These are phyloP conservation scores for Graphilbum sp. DNA, from an alignment of 2,329 filamentous ascomycete genomes.

Conservation along the genomic window DNA sequence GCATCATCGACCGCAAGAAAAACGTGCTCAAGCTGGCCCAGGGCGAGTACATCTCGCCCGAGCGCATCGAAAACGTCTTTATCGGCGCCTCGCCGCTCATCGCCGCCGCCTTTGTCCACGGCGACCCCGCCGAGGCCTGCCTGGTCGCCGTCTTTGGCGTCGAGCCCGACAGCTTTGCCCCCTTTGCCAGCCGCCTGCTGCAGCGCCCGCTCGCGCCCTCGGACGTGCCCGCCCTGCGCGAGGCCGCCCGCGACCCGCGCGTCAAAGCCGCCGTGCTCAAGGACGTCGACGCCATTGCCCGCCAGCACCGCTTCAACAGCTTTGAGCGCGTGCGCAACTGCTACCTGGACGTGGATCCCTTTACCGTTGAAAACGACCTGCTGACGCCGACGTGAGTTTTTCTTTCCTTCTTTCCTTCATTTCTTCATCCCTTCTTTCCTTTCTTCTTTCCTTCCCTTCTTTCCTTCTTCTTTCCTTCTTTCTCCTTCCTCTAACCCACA, in stretches of 20 bases:
- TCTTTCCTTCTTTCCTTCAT: not conserved
- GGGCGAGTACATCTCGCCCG: conserved; percentile 94
- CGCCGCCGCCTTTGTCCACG: conserved; percentile 75
- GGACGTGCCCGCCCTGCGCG: conserved; percentile 51
- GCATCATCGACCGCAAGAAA: conserved; percentile 93
- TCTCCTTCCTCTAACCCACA: conserved; percentile 12
- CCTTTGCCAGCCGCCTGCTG: conserved; percentile 63
- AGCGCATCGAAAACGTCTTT: conserved; percentile 92
- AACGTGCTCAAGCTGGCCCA: conserved; percentile 98
- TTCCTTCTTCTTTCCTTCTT: not conserved
- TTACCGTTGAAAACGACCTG: conserved; percentile 83
- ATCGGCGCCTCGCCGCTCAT: conserved; percentile 66
- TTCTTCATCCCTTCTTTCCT: not conserved
- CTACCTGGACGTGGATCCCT: conserved; percentile 69
- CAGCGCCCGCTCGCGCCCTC: conserved; percentile 45
- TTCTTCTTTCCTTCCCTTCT: not conserved
- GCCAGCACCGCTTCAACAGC: conserved; percentile 76
- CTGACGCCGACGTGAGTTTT: conserved; percentile 68
- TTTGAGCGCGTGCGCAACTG: conserved; percentile 71
- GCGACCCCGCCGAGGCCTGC: conserved; percentile 65
- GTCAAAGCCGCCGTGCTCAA: conserved; percentile 61
- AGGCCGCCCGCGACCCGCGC: conserved; percentile 49
- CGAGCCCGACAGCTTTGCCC: conserved; percentile 68
- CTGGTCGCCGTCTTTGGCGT: conserved; percentile 81
- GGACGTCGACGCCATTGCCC: conserved; percentile 62